Base-by-base conservation (phyloP, 2,329 filamentous ascomycete genomes). In the Colletotrichum costaricense region DNA sequence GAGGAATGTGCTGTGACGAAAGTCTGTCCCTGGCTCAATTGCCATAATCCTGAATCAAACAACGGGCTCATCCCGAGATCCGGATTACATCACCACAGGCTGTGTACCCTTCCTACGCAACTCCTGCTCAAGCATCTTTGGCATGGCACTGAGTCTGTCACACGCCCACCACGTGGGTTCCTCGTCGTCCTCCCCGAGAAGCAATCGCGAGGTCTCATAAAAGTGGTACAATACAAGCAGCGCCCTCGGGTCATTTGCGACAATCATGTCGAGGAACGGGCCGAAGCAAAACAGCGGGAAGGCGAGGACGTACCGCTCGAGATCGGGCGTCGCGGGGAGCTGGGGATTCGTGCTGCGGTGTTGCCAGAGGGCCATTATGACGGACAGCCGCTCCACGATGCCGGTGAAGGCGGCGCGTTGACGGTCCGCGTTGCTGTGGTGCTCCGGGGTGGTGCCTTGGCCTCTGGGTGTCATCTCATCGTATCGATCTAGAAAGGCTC, bases 211-310 rank as follows among this genome's bases (percentile, higher is more conserved):
- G 0, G 75, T 75, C 2, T 74, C 76, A 62, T 81, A 81, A 19
- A 80, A 74, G 42, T 79, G 77, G 19, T 75, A 77, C 54, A 81
- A 69, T 35, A 80, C 30, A 5, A 80, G 73, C 30, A 81, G 67
- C 2, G 77, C 78, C 24, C 79, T 54, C 58, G 78, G 75, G 38
- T 81, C 79, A 11, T 78, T 76, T 5, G 57, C 65, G 16, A 67
- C 52, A 4, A 78, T 76, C 30, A 80, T 63, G 22, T 74, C 69
- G 30, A 78, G 63, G 49, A 81, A 74, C 14, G 76, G 75, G 9
- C 77, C 77, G 56, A 76, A 76, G 67, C 76, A 80, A 52, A 80
- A 73, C 59, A 80, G 77, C 9, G 79, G 77, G 58, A 81, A 80
- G 12, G 76, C 76, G 56, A 79, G 73, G 59, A 80, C 72, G 67